phyloP scores from a whole-genome alignment of 202 grass and related monocot species.

The Alloteropsis angusta region DNA sequence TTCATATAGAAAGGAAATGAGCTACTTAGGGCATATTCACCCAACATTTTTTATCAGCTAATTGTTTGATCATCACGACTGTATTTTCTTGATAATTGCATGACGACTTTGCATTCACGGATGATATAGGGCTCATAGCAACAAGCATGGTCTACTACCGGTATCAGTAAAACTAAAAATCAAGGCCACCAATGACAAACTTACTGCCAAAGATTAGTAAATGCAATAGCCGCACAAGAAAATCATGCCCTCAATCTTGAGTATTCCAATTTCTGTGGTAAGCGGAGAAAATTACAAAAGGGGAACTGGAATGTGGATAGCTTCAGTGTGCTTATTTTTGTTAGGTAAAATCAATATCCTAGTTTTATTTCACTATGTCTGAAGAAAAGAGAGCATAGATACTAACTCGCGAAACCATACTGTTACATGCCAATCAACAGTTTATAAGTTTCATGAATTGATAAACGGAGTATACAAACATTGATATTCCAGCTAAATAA shows the following conservation, averaged over 20 bases:
- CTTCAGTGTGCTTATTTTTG: background rate
- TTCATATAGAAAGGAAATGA: no score
- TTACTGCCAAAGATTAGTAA: background rate
- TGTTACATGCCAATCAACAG: background rate
- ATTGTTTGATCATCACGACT: background rate
- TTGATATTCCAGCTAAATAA: background rate
- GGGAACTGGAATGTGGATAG: background rate
- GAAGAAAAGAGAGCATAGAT: background rate
- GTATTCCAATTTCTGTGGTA: background rate
- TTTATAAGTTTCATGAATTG: background rate
- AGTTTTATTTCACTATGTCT: background rate
- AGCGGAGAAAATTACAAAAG: background rate
- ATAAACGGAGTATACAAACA: background rate
- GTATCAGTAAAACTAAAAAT: background rate
- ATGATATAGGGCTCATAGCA: no score
- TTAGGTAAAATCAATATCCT: background rate
- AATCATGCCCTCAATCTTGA: no score
- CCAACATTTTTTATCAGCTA: background rate
- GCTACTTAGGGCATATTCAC: background rate
- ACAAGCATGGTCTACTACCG: no score
- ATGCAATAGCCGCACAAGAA: background rate
- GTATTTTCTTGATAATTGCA: no score
- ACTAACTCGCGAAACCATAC: background rate
- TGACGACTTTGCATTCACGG: no score
- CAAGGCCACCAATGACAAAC: background rate